These are phyloP conservation scores for Cucurbita ficifolia DNA, from an alignment of 306 rosid species.

Conservation along the genomic window DNA sequence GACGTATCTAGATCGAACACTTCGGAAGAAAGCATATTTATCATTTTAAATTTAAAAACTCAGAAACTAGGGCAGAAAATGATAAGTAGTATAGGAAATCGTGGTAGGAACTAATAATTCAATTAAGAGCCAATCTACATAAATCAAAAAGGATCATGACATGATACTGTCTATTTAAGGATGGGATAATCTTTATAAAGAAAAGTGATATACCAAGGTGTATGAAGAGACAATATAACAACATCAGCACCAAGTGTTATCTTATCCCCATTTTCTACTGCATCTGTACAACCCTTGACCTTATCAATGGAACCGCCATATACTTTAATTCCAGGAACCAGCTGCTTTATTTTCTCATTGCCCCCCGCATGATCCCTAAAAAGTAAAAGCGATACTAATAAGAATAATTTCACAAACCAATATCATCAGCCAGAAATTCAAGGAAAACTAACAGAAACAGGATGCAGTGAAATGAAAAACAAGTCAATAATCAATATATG, in stretches of 20 bases:
- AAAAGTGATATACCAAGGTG: conserved; percentile 60
- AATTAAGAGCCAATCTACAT: neutral
- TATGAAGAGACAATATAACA: conserved; percentile 55
- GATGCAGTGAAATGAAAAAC: neutral
- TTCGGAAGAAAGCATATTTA: neutral
- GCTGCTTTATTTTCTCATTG: conserved; percentile 60
- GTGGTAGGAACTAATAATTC: neutral
- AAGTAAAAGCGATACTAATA: neutral
- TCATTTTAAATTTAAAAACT: neutral
- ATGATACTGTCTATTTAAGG: neutral
- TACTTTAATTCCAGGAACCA: conserved; percentile 75
- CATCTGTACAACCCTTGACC: conserved; percentile 73
- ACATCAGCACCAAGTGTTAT: conserved; percentile 57
- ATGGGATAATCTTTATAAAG: neutral
- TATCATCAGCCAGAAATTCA: neutral
- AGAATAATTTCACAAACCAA: neutral
- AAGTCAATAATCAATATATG: neutral
- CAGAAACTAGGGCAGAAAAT: neutral
- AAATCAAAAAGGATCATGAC: neutral
- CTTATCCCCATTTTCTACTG: conserved; percentile 77
- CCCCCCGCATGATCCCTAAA: conserved; percentile 89
- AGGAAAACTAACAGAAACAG: neutral
- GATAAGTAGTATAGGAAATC: neutral
- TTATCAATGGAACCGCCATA: conserved; percentile 83
- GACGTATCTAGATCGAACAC: neutral